A percentile compares a stretch with the other conserved stretches of the same genome.
phyloP scores from a whole-genome alignment of 2,329 filamentous ascomycete species.

The Chaetomium sp. region DNA sequence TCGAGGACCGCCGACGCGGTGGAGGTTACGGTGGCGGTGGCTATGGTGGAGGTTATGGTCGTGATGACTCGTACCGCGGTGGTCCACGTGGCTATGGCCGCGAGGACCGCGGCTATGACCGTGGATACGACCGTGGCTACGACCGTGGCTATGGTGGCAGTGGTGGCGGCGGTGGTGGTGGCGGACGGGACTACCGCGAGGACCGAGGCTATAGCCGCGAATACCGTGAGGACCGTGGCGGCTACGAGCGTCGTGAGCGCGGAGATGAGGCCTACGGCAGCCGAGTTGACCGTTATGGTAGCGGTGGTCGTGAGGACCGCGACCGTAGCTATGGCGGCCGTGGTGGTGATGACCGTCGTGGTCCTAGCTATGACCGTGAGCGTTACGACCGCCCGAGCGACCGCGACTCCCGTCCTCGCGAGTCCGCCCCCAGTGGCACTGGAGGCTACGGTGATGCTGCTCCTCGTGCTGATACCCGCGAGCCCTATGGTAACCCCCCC shows the following conservation, averaged over 20 bases:
- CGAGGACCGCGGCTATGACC: conserved; percentile 42
- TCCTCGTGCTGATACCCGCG: conserved; percentile 26
- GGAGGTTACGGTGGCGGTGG: conserved; percentile 41
- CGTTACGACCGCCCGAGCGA: conserved; percentile 32
- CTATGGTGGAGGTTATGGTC: conserved; percentile 36
- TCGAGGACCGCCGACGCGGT: conserved; percentile 60
- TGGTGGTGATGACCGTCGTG: conserved; percentile 38
- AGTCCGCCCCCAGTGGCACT: conserved; percentile 24
- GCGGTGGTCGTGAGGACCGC: conserved; percentile 33
- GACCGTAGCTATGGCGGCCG: conserved; percentile 48
- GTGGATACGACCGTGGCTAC: conserved; percentile 46
- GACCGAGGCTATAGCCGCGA: conserved; percentile 42
- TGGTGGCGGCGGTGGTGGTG: conserved; percentile 31
- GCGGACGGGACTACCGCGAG: conserved; percentile 28
- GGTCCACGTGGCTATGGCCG: conserved; percentile 27
- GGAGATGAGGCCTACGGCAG: conserved; percentile 40
- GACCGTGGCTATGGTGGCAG: conserved; percentile 42
- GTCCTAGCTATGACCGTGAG: conserved; percentile 38
- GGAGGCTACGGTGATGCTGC: conserved; percentile 26
- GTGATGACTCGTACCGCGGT: conserved; percentile 52
- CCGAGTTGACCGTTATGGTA: conserved; percentile 50
- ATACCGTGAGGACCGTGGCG: conserved; percentile 32
- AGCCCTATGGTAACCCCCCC: conserved; percentile 26
- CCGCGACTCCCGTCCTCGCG: conserved; percentile 27
- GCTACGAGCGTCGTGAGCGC: conserved; percentile 26